These are phyloP conservation scores for Nemania sp. DNA, from an alignment of 2,329 filamentous ascomycete species.

Conservation along the genomic window DNA sequence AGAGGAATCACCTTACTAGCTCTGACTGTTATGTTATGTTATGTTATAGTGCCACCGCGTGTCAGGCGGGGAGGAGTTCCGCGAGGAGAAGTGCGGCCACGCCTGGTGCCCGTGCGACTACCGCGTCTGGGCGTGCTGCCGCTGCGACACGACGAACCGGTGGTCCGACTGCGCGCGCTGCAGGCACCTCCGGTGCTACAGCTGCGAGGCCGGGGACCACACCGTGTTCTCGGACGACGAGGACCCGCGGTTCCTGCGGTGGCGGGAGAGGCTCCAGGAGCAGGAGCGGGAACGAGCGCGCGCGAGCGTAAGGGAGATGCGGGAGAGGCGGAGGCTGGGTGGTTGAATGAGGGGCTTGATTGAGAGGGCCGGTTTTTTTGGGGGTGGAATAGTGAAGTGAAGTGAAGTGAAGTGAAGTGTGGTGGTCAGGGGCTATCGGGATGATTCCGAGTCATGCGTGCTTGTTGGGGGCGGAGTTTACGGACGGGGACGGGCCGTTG, in stretches of 20 bases:
- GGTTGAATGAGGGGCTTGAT: no score
- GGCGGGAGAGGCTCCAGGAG: neutral
- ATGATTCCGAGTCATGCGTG: neutral
- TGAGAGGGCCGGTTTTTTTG: no score
- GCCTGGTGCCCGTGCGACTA: neutral
- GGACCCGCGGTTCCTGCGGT: neutral
- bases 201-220: neutral
- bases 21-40: no score
- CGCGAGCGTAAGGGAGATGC: neutral
- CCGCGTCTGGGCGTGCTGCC: neutral
- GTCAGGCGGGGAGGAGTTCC: neutral
- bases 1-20: no score
- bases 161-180: slow-evolving; percentile 1
- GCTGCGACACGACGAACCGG: neutral
- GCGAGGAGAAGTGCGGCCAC: neutral
- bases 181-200: neutral
- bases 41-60: neutral
- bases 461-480: neutral
- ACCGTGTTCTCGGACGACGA: neutral
- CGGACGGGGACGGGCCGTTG: neutral
- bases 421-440: no score
- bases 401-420: no score
- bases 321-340: no score
- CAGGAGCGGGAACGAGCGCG: neutral
- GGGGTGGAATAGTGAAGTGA: no score